Evolutionary conservation across 805 yeast species (phyloP).

Genomic region (Cyberlindnera bimundalis): DNA sequence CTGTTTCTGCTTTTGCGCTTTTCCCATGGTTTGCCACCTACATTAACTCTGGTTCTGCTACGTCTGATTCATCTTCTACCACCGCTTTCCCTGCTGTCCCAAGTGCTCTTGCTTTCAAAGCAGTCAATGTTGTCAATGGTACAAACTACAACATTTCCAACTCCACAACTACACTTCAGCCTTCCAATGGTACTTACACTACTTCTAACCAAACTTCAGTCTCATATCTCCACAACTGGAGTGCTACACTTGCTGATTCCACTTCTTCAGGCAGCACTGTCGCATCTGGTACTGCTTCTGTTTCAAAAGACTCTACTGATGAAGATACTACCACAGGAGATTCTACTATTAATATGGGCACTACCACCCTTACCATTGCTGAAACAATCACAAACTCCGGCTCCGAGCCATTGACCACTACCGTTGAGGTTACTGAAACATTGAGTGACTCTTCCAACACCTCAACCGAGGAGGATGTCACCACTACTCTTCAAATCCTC

Average conservation of each 20-base stretch:
- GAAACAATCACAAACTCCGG: neutral
- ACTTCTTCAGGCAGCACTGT: neutral
- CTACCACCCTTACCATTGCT: neutral
- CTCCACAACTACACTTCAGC: neutral
- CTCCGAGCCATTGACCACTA: neutral
- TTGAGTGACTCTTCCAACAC: neutral
- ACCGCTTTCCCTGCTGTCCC: neutral
- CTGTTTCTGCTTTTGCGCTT: constrained; percentile 1
- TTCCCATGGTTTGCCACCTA: constrained; percentile 1
- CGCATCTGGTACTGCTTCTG: neutral
- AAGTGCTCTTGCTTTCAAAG: neutral
- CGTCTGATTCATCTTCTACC: neutral
- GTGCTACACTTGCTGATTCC: neutral
- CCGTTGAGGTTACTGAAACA: neutral
- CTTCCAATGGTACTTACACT: neutral
- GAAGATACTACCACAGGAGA: neutral
- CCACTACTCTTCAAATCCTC: neutral
- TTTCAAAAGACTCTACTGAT: neutral
- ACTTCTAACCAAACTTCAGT: neutral
- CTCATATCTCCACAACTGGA: neutral
- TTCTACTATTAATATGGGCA: neutral
- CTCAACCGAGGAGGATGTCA: neutral
- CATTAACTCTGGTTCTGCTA: neutral
- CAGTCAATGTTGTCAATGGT: neutral
- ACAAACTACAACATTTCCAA: neutral